A percentile compares a stretch with the other conserved stretches of the same genome.
phyloP scores from a whole-genome alignment of 139 green algal genomes.

The Pedinophyceae sp. region DNA sequence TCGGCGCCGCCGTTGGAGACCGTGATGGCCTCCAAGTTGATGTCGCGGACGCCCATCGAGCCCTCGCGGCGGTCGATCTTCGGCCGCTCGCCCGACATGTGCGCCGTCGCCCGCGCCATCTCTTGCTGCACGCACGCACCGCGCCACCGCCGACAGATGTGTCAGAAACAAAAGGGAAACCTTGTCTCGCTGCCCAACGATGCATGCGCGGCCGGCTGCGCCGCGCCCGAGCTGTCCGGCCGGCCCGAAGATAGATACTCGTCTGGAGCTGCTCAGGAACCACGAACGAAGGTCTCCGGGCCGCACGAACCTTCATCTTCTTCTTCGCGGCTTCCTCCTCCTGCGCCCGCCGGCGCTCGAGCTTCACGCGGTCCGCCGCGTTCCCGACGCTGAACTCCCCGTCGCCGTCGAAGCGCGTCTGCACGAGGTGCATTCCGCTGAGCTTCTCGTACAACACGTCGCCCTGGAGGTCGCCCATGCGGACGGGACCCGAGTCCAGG shows the following conservation, averaged over 20 bases:
- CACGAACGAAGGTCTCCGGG: not conserved
- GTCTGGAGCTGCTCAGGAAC: not conserved
- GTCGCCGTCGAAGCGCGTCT: not conserved
- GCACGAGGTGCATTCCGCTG: not conserved
- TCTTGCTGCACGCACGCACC: not conserved
- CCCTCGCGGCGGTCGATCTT: not conserved
- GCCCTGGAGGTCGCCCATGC: not conserved
- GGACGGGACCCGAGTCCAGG: not conserved
- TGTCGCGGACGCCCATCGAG: conserved; percentile 26
- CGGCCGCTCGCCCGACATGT: not conserved
- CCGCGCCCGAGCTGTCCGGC: not conserved
- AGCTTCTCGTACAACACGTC: not conserved
- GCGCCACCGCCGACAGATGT: no score
- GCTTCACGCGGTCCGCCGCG: not conserved
- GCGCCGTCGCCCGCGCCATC: not conserved
- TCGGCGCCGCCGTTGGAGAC: conserved; percentile 57
- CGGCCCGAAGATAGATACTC: not conserved
- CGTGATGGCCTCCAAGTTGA: conserved; percentile 62
- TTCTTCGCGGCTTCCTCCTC: not conserved
- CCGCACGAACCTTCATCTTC: not conserved
- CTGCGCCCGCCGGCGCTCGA: not conserved
- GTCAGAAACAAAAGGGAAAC: no score
- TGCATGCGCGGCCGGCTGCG: no score
- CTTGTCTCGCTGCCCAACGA: no score
- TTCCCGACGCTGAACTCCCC: not conserved